A percentile compares a stretch with the other conserved stretches of the same genome.
These are phyloP conservation scores for Tolypocladium endophyticum DNA, from an alignment of 2,329 filamentous ascomycete species.

Conservation along the genomic window DNA sequence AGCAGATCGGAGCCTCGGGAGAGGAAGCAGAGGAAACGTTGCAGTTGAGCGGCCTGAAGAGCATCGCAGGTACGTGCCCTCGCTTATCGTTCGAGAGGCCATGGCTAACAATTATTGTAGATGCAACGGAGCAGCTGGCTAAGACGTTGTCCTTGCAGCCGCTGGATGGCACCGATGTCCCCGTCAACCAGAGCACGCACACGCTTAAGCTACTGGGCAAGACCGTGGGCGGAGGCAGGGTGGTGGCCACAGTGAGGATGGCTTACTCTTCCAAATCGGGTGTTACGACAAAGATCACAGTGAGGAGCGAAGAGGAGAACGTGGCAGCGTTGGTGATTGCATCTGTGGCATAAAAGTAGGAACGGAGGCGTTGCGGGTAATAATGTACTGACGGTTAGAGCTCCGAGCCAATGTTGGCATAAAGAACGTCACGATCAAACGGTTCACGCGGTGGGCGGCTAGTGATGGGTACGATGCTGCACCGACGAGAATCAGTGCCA, in stretches of 20 bases:
- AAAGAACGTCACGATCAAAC: neutral
- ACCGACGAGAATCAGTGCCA: neutral
- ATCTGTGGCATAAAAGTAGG: constrained; percentile 58
- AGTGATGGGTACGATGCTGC: neutral
- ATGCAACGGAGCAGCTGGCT: constrained; percentile 85
- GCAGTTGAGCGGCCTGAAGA: constrained; percentile 79
- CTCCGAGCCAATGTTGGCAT: neutral
- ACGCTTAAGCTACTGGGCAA: constrained; percentile 94
- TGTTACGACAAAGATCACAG: constrained; percentile 90
- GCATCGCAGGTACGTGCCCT: constrained; percentile 68
- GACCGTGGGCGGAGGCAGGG: constrained; percentile 81
- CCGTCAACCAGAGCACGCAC: constrained; percentile 80
- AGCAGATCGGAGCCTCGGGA: constrained; percentile 78
- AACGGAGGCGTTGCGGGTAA: constrained; percentile 25
- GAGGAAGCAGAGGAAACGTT: constrained; percentile 88
- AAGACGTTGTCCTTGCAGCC: constrained; percentile 84
- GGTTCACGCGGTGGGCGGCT: neutral
- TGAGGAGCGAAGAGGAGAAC: constrained; percentile 85
- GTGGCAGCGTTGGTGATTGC: constrained; percentile 76
- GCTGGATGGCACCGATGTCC: constrained; percentile 86
- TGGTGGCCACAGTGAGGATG: constrained; percentile 83
- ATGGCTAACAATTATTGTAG: constrained; percentile 32
- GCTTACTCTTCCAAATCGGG: constrained; percentile 86
- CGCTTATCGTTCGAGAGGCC: neutral
- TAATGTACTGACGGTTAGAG: constrained; percentile 21